Conservation (phyloP, 257 asterid species). For the Ophiorrhiza pumila region DNA sequence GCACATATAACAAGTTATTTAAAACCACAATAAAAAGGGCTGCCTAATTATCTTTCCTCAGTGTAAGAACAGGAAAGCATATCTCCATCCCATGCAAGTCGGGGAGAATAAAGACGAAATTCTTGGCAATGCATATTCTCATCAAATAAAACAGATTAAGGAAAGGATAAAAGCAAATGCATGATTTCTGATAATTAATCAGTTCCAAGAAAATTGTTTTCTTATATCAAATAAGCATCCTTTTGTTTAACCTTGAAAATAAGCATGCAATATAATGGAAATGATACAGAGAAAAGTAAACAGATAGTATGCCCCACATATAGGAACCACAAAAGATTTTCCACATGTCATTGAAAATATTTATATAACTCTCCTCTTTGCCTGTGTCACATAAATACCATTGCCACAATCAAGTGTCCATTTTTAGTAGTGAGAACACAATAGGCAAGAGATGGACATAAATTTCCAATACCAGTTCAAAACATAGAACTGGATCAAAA, state of each 20-base stretch:
- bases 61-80: not conserved
- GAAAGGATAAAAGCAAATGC: not conserved
- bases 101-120: not conserved
- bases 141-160: not conserved
- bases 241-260: not conserved
- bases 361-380: not conserved
- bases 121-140: not conserved
- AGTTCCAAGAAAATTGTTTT: not conserved
- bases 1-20: slow-evolving; percentile 25
- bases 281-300: not conserved
- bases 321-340: not conserved
- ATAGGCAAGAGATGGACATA: not conserved
- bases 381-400: not conserved
- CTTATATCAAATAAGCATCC: not conserved
- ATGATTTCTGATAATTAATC: not conserved
- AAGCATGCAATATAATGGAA: not conserved
- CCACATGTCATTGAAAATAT: not conserved
- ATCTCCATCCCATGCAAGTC: not conserved
- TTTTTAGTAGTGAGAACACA: not conserved
- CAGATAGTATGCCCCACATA: not conserved
- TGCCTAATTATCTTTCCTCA: slow-evolving; percentile 1
- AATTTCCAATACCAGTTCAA: not conserved
- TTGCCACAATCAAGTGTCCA: not conserved
- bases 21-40: slow-evolving; percentile 6
- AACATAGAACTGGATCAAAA: not conserved